These are phyloP conservation scores for Neonectria magnoliae DNA, from an alignment of 2,329 filamentous ascomycete species.

Conservation along the genomic window DNA sequence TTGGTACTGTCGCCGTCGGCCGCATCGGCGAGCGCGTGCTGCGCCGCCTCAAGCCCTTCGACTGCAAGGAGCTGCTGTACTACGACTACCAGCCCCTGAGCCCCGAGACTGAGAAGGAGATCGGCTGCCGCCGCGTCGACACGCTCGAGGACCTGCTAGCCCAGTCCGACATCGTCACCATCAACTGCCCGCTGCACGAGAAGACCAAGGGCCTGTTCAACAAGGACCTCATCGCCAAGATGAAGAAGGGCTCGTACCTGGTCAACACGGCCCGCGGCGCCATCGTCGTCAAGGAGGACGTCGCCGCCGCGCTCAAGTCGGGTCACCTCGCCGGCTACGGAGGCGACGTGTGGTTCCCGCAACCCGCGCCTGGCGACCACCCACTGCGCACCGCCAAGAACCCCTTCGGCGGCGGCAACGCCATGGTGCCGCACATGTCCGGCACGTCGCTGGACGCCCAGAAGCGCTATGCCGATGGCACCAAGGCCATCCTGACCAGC, in stretches of 20 bases:
- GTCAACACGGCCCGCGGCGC: slow-evolving; percentile 98
- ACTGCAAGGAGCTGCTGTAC: slow-evolving; percentile 99
- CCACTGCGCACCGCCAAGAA: slow-evolving; percentile 91
- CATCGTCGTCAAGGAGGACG: slow-evolving; percentile 99
- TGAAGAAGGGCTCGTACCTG: slow-evolving; percentile 98
- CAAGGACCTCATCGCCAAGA: slow-evolving; percentile 98
- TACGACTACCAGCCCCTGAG: slow-evolving; percentile 97
- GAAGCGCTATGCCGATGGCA: slow-evolving; percentile 87
- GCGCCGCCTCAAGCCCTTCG: slow-evolving; percentile 93
- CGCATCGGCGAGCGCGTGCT: slow-evolving; percentile 98
- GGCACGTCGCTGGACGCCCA: slow-evolving; percentile 99
- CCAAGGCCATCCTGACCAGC: slow-evolving; percentile 88
- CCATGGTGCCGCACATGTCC: slow-evolving; percentile 99
- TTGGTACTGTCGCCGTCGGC: slow-evolving; percentile 96
- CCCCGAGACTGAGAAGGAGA: slow-evolving; percentile 90
- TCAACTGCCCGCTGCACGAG: slow-evolving; percentile 99
- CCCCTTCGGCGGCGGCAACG: slow-evolving; percentile 96
- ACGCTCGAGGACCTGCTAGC: slow-evolving; percentile 91
- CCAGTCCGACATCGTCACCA: slow-evolving; percentile 97
- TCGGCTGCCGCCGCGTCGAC: slow-evolving; percentile 90
- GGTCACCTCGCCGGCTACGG: slow-evolving; percentile 92
- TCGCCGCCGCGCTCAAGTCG: slow-evolving; percentile 89
- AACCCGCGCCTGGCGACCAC: slow-evolving; percentile 95
- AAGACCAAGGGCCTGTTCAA: slow-evolving; percentile 97
- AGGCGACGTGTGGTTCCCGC: slow-evolving; percentile 95